These are phyloP conservation scores for Geum urbanum DNA, from an alignment of 306 rosid species.

Conservation along the genomic window DNA sequence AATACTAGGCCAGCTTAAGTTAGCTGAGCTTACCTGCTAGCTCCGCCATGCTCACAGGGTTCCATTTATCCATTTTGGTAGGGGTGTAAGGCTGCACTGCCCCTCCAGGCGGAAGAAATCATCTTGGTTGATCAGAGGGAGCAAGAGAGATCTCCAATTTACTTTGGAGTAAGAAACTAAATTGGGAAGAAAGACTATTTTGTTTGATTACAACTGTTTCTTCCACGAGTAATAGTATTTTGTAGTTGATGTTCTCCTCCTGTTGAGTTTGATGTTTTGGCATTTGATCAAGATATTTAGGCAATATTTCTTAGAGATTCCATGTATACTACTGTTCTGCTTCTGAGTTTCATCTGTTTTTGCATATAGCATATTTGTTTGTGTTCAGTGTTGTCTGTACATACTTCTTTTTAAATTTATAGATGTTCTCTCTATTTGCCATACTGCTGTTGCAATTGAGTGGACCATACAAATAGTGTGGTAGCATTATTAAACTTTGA, in stretches of 20 bases:
- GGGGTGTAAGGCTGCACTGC: constrained; percentile 28
- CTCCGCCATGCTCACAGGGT: constrained; percentile 3
- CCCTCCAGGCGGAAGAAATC: constrained; percentile 16
- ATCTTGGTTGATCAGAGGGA: not conserved
- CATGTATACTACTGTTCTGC: not conserved
- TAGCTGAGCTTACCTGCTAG: too few species aligned
- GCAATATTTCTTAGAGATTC: too few species aligned
- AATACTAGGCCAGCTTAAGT: too few species aligned
- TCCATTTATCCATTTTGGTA: constrained; percentile 30
- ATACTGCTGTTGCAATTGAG: not conserved
- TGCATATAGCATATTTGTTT: not conserved
- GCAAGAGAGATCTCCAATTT: not conserved
- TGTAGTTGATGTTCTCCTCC: too few species aligned
- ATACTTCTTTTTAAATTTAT: not conserved
- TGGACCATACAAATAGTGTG: not conserved
- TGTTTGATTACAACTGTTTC: too few species aligned
- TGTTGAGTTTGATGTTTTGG: too few species aligned
- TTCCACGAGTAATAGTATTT: too few species aligned
- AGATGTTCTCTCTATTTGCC: not conserved
- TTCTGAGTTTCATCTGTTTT: not conserved
- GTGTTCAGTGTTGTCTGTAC: not conserved
- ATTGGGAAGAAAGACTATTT: not conserved
- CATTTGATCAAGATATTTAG: too few species aligned
- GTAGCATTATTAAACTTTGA: not conserved
- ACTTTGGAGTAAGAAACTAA: constrained; percentile 8